These are phyloP conservation scores for Populus hybrid DNA, from an alignment of 441 rosid species.

Conservation along the genomic window DNA sequence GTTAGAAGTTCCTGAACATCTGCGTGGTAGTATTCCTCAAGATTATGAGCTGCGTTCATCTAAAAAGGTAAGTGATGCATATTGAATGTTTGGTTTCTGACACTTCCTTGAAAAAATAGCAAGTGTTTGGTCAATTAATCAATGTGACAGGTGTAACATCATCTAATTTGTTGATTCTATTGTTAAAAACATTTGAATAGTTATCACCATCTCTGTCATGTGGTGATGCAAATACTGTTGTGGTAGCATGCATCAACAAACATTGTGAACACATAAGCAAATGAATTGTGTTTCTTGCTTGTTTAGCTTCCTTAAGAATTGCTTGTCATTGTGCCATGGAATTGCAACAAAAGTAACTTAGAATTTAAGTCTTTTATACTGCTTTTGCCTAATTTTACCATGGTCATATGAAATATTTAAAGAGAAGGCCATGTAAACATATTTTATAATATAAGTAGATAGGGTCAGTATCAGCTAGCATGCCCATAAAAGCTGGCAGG, in stretches of 20 bases:
- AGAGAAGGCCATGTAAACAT: not conserved
- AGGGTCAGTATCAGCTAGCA: not conserved
- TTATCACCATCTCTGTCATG: not conserved
- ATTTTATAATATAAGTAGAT: not conserved
- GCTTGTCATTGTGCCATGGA: not conserved
- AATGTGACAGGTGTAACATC: not conserved
- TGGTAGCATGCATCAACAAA: not conserved
- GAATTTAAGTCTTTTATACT: not conserved
- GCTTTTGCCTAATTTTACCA: not conserved
- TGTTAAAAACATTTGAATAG: not conserved
- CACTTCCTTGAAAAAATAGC: not conserved
- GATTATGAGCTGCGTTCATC: conserved; percentile 95
- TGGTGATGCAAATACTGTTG: not conserved
- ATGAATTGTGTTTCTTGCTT: conserved; percentile 13
- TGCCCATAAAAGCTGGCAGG: not conserved
- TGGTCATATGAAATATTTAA: not conserved
- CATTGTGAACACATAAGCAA: not conserved
- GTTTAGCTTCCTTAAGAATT: conserved; percentile 3
- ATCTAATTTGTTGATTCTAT: not conserved
- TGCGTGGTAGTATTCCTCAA: conserved; percentile 67
- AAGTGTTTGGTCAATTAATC: not conserved
- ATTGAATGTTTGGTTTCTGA: not conserved
- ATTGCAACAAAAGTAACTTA: not conserved
- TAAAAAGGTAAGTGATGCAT: conserved; percentile 60
- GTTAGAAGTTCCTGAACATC: conserved; percentile 83